These are phyloP conservation scores for Aegilops sharonensis DNA, from an alignment of 176 grass and related monocot genomes.

Conservation along the genomic window DNA sequence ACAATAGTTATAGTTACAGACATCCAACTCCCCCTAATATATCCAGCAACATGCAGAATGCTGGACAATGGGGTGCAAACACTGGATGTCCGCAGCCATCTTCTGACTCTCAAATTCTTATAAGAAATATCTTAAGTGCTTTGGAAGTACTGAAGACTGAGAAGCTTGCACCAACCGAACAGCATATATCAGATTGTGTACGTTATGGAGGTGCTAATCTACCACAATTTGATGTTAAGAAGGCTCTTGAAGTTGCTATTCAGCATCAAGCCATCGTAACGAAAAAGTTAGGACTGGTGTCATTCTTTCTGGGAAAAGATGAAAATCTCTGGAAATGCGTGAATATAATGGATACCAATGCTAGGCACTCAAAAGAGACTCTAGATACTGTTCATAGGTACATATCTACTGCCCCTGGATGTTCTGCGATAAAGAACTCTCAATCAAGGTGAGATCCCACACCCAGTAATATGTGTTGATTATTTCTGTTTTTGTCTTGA, in stretches of 20 bases:
- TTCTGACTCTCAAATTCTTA: constrained; percentile 49
- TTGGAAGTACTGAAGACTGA: constrained; percentile 75
- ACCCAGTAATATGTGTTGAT: constrained; percentile 12
- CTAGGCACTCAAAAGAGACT: constrained; percentile 52
- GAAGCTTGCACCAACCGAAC: constrained; percentile 80
- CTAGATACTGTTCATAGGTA: constrained; percentile 60
- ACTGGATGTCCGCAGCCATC: constrained; percentile 30
- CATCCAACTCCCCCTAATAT: constrained; percentile 43
- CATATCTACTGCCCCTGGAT: constrained; percentile 53
- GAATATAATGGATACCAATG: constrained; percentile 72
- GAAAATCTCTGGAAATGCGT: constrained; percentile 79
- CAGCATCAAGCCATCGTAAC: constrained; percentile 53
- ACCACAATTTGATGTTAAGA: constrained; percentile 64
- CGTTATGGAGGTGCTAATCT: constrained; percentile 58
- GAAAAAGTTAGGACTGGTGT: constrained; percentile 54
- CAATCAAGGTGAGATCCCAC: constrained; percentile 54
- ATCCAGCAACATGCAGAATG: constrained; percentile 41
- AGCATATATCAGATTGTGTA: constrained; percentile 85
- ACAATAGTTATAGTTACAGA: constrained; percentile 57
- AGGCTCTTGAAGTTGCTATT: constrained; percentile 60
- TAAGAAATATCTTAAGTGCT: constrained; percentile 52
- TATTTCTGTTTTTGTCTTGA: constrained; percentile 20
- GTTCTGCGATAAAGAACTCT: constrained; percentile 48
- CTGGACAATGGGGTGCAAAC: constrained; percentile 38
- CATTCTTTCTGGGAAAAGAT: constrained; percentile 66